Evolutionary conservation across 768 basidiomycete species (phyloP).

Genomic region (Lactifluus rugatus): DNA sequence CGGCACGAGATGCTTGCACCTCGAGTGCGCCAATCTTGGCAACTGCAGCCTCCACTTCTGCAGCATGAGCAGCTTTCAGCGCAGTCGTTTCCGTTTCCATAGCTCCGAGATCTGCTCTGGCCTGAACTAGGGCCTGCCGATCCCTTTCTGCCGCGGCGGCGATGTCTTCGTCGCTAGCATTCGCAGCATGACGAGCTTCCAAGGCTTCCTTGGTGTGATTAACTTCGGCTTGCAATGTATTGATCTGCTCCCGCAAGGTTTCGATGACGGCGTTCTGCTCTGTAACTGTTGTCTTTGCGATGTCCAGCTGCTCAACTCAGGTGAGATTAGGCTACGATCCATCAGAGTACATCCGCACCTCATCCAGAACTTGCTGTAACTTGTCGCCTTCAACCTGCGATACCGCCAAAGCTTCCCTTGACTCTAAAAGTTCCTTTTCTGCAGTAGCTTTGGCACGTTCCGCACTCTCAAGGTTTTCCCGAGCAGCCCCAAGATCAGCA

Average conservation of each 20-base stretch:
- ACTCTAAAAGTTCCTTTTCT: slow-evolving; percentile 39
- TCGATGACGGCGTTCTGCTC: slow-evolving; percentile 40
- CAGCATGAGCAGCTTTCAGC: slow-evolving; percentile 41
- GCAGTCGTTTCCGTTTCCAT: slow-evolving; percentile 42
- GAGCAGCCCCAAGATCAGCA: slow-evolving; percentile 42
- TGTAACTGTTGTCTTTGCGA: slow-evolving; percentile 32
- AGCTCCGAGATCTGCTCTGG: slow-evolving; percentile 50
- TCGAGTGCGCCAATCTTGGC: slow-evolving; percentile 40
- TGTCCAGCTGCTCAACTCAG: slow-evolving; percentile 37
- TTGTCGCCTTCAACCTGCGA: slow-evolving; percentile 25
- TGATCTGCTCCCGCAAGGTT: slow-evolving; percentile 41
- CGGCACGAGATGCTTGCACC: slow-evolving; percentile 34
- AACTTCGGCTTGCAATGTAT: slow-evolving; percentile 42
- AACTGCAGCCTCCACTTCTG: slow-evolving; percentile 39
- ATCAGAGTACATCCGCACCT: slow-evolving; percentile 37
- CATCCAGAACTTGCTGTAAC: slow-evolving; percentile 36
- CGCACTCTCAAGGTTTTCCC: slow-evolving; percentile 34
- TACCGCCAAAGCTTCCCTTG: slow-evolving; percentile 33
- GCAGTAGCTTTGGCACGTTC: slow-evolving; percentile 39
- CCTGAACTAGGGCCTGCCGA: slow-evolving; percentile 53
- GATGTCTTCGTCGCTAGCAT: slow-evolving; percentile 35
- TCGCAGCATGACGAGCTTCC: slow-evolving; percentile 38
- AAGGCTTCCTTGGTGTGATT: slow-evolving; percentile 42
- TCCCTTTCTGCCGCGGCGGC: slow-evolving; percentile 47
- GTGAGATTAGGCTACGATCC: neutral